Percentiles rank a stretch among this genome's conserved stretches.
phyloP scores from a whole-genome alignment of 345 rosid genomes.

The Gossypium bickii region DNA sequence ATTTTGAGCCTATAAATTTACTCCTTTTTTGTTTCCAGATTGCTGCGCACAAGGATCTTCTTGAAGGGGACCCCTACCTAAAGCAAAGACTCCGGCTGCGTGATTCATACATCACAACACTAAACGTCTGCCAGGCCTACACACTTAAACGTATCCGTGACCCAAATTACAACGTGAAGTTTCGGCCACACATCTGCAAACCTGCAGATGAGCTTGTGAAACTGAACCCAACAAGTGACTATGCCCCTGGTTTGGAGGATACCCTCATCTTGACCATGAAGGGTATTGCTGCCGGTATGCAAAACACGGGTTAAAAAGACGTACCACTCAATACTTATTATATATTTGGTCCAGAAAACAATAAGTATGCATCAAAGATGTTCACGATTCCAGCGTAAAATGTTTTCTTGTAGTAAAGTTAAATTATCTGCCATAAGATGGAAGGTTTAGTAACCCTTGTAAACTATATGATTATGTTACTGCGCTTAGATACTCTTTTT shows the following conservation, averaged over 20 bases:
- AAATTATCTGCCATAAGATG: neutral
- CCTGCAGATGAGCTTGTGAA: slow-evolving; percentile 68
- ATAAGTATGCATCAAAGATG: neutral
- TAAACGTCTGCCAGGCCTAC: slow-evolving; percentile 91
- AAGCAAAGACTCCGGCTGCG: slow-evolving; percentile 91
- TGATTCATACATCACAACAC: slow-evolving; percentile 93
- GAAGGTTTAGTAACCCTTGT: neutral
- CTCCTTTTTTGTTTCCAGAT: slow-evolving; percentile 34
- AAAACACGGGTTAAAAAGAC: slow-evolving; percentile 75
- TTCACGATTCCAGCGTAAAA: neutral
- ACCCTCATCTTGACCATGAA: slow-evolving; percentile 98
- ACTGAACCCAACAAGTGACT: slow-evolving; percentile 78
- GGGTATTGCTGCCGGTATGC: slow-evolving; percentile 93
- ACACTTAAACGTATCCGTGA: slow-evolving; percentile 89
- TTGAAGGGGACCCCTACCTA: slow-evolving; percentile 92
- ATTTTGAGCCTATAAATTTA: neutral
- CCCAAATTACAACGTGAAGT: slow-evolving; percentile 64
- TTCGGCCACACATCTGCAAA: slow-evolving; percentile 77
- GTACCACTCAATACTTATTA: neutral
- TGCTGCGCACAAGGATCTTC: slow-evolving; percentile 93
- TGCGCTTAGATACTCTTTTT: neutral
- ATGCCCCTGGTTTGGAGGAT: slow-evolving; percentile 92
- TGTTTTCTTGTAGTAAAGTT: too few species aligned
- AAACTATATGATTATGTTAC: neutral
- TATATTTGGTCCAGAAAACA: neutral